A percentile compares a stretch with the other conserved stretches of the same genome.
These are phyloP conservation scores for Citrus glauca DNA, from an alignment of 345 rosid genomes.

Conservation along the genomic window DNA sequence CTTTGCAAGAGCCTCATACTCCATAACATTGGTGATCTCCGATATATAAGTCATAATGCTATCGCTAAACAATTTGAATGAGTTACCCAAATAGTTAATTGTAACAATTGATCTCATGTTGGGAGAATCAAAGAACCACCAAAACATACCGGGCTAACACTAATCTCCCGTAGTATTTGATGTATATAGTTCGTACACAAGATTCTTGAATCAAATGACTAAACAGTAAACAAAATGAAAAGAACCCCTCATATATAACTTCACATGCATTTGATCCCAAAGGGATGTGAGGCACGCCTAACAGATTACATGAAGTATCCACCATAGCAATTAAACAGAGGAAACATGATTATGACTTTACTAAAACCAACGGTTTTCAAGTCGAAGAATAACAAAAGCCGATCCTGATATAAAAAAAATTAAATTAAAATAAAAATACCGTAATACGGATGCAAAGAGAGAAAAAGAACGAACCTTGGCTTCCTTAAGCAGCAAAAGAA, in stretches of 20 bases:
- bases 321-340: neutral
- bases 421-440: neutral
- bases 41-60: constrained; percentile 17
- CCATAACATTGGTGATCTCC: constrained; percentile 90
- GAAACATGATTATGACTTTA: neutral
- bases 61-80: neutral
- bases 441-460: neutral
- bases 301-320: neutral
- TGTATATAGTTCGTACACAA: neutral
- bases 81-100: neutral
- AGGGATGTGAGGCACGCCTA: neutral
- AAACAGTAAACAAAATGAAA: neutral
- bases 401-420: neutral
- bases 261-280: neutral
- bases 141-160: neutral
- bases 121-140: neutral
- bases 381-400: neutral
- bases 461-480: constrained; percentile 11
- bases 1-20: constrained; percentile 83
- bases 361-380: neutral
- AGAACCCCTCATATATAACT: neutral
- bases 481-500: neutral
- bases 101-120: neutral
- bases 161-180: neutral
- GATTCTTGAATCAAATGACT: neutral